Evolutionary conservation across 306 rosid genomes (phyloP).

Genomic region (Prunus kanzakura): DNA sequence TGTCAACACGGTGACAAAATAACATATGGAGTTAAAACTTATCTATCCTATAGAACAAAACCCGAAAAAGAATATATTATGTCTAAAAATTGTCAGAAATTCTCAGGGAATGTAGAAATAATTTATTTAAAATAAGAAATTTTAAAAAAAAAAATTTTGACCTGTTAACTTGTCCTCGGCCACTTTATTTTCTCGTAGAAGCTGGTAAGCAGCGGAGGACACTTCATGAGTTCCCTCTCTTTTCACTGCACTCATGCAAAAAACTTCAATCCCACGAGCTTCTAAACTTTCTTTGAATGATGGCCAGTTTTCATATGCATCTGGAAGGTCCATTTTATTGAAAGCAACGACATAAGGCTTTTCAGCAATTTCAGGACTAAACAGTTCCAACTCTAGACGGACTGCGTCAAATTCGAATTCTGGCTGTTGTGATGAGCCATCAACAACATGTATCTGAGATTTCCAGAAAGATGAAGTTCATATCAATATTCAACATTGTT

Average conservation of each 20-base stretch:
- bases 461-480: conserved; percentile 15
- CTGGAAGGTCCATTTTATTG: conserved; percentile 98
- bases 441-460: conserved; percentile 78
- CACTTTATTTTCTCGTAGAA: conserved; percentile 51
- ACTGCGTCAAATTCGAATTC: conserved; percentile 93
- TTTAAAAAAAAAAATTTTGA: not conserved
- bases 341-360: conserved; percentile 84
- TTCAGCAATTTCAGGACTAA: conserved; percentile 88
- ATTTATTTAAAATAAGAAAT: not conserved
- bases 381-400: conserved; percentile 83
- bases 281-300: conserved; percentile 67
- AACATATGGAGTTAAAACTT: not conserved
- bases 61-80: not conserved
- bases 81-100: not conserved
- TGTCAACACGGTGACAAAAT: conserved; percentile 18
- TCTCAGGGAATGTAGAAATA: not conserved
- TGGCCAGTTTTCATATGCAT: conserved; percentile 77
- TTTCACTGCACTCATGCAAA: conserved; percentile 83
- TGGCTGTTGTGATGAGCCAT: conserved; percentile 88
- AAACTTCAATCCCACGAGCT: conserved; percentile 65
- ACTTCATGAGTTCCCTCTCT: conserved; percentile 79
- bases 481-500: not conserved
- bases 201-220: conserved; percentile 66
- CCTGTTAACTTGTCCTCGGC: conserved; percentile 53
- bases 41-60: not conserved